Evolutionary conservation across 768 basidiomycete genomes (phyloP), one percentile per base, ranked within the genome.

Genomic region (Trametes cinnabarina): DNA sequence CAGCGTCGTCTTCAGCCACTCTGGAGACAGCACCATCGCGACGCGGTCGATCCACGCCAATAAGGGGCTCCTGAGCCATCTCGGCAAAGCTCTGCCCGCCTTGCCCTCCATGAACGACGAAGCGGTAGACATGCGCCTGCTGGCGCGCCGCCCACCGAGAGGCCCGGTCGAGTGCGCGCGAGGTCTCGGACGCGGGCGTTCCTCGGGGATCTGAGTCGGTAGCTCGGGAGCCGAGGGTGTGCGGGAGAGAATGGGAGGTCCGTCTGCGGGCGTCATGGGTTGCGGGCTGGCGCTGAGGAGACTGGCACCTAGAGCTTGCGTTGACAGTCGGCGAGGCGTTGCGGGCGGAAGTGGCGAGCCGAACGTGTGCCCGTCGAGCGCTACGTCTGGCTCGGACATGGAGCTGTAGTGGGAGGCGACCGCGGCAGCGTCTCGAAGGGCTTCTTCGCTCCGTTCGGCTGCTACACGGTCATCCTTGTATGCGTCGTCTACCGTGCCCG

Each of bases 1-100:
- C 57, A 92, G 12, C 20, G 92, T 93, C 51, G 87, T 92, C 61
- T 77, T 75, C 44, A 82, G 66, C 92, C 92, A 93, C 67, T 90
- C 84, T 0, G 88, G 87, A 23, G 80, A 72, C 17, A 95, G 74
- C 20, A 95, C 85, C 78, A 86, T 81, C 63, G 73, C 73, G 20
- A 94, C 74, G 12, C 89, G 79, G 58, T 82, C 82, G 62, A 82
- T 71, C 87, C 88, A 94, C 17, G 83, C 87, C 56, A 75, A 73
- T n/a, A 88, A 47, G 1, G 90, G 87, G 30, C 74, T 76, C 44
- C 79, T 75, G 37, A 88, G 63, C 76, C 77, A 80, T 43, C 79
- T 71, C 10, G 87, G 87, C 15, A 87, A 70, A 10, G 68, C 53
- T 43, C 76, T 70, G 39, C 77, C 60, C 74, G 70, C 39, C 60